Conservation (phyloP, 2,329 filamentous ascomycete species). For the Trichoderma sp. region DNA sequence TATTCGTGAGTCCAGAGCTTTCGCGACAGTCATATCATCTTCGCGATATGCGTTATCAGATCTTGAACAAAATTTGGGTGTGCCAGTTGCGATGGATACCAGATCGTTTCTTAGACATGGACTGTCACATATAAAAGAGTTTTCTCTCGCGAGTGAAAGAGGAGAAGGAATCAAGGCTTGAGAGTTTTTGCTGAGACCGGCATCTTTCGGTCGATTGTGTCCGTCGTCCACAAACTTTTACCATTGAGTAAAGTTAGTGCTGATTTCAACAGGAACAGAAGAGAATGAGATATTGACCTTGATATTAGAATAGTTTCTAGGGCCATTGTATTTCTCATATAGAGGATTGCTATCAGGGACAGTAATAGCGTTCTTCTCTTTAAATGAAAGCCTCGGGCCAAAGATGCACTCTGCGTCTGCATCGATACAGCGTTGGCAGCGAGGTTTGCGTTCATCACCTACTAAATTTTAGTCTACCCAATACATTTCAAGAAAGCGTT, state of each 20-base stretch:
- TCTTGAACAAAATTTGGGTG: not conserved
- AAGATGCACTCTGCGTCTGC: conserved; percentile 5
- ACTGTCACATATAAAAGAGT: not conserved
- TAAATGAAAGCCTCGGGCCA: not conserved
- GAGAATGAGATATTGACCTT: not conserved
- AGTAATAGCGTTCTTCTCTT: conserved; percentile 8
- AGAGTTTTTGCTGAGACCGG: not conserved
- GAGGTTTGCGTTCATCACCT: conserved; percentile 12
- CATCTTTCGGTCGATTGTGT: not conserved
- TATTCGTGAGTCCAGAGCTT: not conserved
- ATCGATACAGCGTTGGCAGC: conserved; percentile 8
- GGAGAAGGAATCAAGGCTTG: not conserved
- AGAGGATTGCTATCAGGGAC: not conserved
- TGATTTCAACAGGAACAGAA: not conserved
- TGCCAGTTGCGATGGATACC: too few relatives aligned
- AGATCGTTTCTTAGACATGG: not conserved
- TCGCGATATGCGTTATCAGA: not conserved
- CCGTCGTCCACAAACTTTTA: not conserved
- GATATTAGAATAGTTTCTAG: not conserved
- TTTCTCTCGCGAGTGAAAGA: not conserved
- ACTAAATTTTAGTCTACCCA: too few relatives aligned
- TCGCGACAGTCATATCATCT: not conserved
- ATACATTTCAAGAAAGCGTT: too few relatives aligned
- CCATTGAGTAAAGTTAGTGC: not conserved
- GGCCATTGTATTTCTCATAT: not conserved